Percentiles rank a stretch among this genome's conserved stretches.
Evolutionary conservation across 1,284 basidiomycete genomes (phyloP).

Genomic region (Pisolithus thermaeus): DNA sequence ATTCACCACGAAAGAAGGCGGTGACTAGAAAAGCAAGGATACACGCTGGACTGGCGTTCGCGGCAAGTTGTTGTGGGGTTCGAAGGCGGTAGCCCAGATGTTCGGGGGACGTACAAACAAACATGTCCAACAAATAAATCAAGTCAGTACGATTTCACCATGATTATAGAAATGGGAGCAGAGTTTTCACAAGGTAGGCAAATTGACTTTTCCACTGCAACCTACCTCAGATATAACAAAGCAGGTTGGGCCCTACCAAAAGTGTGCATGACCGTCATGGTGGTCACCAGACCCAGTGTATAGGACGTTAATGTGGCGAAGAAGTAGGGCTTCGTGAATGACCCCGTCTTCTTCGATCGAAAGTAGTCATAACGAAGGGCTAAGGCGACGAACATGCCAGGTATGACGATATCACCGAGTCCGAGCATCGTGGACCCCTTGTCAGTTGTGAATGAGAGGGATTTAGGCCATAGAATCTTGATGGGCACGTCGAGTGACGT

Average conservation of each 20-base stretch:
- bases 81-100: not conserved
- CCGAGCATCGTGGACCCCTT: conserved; percentile 88
- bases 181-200: no score
- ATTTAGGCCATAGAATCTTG: conserved; percentile 85
- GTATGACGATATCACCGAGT: conserved; percentile 86
- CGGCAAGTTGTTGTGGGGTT: conserved; percentile 1
- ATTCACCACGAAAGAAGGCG: conserved; percentile 50
- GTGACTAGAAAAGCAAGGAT: conserved; percentile 56
- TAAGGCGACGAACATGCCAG: conserved; percentile 86
- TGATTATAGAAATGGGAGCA: no score
- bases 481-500: conserved; percentile 92
- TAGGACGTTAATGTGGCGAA: conserved; percentile 69
- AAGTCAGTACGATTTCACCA: not conserved
- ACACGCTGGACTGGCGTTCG: conserved; percentile 53
- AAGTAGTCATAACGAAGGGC: conserved; percentile 84
- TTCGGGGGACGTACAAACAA: not conserved
- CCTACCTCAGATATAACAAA: conserved; percentile 84
- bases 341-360: conserved; percentile 31
- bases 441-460: conserved; percentile 46
- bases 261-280: conserved; percentile 86
- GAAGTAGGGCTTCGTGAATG: conserved; percentile 79
- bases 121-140: not conserved
- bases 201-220: conserved; percentile 3
- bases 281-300: conserved; percentile 68
- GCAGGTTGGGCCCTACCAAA: conserved; percentile 86